These are phyloP conservation scores for Raphidocelis subcapitata DNA, from an alignment of 139 green algal genomes.

Conservation along the genomic window DNA sequence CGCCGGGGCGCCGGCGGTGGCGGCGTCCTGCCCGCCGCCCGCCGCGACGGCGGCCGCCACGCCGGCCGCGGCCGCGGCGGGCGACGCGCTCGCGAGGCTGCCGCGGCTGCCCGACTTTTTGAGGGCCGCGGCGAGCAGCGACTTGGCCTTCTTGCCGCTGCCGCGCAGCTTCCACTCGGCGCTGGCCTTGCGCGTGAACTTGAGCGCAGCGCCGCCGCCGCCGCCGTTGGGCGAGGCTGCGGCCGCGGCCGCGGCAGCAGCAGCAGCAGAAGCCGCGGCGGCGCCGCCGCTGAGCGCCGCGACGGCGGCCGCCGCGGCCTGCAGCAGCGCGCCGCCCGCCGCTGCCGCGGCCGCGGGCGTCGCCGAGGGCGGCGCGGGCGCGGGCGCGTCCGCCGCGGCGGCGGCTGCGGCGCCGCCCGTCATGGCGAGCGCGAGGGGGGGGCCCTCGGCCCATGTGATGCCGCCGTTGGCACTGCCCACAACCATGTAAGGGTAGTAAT, in stretches of 20 bases:
- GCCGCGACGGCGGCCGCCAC: neutral
- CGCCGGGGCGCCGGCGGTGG: neutral
- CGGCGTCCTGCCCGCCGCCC: neutral
- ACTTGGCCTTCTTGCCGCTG: slow-evolving; percentile 8
- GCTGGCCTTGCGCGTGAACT: slow-evolving; percentile 31
- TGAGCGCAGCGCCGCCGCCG: neutral
- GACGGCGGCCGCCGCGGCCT: too few relatives aligned
- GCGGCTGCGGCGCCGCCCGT: too few relatives aligned
- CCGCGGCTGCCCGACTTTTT: slow-evolving; percentile 10
- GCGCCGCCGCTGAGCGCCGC: slow-evolving; percentile 18
- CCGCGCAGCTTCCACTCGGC: slow-evolving; percentile 27
- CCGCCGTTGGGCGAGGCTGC: neutral
- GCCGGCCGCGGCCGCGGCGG: neutral
- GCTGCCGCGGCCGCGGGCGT: too few relatives aligned
- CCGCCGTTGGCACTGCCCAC: too few relatives aligned
- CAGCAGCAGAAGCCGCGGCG: neutral
- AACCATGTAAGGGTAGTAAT: too few relatives aligned
- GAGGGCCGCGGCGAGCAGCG: slow-evolving; percentile 24
- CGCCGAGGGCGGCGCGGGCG: too few relatives aligned
- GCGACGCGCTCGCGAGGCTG: slow-evolving; percentile 1
- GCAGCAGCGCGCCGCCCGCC: too few relatives aligned
- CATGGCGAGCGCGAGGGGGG: too few relatives aligned
- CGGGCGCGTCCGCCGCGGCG: too few relatives aligned
- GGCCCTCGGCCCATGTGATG: too few relatives aligned
- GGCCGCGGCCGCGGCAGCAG: neutral